These are phyloP conservation scores for Lichtheimia ramosa DNA, from an alignment of 371 early-diverging fungal genomes.

Conservation along the genomic window DNA sequence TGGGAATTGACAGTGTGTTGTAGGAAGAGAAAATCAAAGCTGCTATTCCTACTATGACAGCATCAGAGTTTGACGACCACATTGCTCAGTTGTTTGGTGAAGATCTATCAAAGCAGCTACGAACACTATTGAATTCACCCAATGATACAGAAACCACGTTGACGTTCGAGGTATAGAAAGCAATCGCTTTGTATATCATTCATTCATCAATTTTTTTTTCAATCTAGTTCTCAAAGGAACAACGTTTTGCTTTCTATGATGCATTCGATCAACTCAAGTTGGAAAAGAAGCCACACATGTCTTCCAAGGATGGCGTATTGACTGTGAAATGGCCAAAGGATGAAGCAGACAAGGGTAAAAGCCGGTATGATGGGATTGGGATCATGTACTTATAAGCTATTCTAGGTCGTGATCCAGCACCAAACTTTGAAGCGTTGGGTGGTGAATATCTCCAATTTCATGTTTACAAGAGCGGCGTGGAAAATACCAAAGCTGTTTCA, in stretches of 20 bases:
- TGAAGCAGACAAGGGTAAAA: constrained; percentile 10
- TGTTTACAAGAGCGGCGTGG: constrained; percentile 87
- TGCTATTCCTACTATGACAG: neutral
- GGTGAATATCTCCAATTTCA: constrained; percentile 83
- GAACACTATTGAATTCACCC: constrained; percentile 23
- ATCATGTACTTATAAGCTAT: neutral
- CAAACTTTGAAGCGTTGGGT: constrained; percentile 42
- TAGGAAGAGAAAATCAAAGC: neutral
- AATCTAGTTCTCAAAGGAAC: constrained; percentile 28
- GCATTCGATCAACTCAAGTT: constrained; percentile 25
- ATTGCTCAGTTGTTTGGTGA: constrained; percentile 19
- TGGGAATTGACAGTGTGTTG: too few relatives aligned
- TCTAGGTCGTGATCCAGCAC: neutral
- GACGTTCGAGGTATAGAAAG: constrained; percentile 12
- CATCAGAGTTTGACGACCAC: constrained; percentile 25
- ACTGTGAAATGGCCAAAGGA: constrained; percentile 32
- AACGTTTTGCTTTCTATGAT: constrained; percentile 27
- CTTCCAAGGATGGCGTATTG: constrained; percentile 25
- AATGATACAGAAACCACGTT: constrained; percentile 18
- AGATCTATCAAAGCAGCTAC: constrained; percentile 27
- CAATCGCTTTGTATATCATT: too few relatives aligned
- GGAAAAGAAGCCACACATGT: constrained; percentile 12
- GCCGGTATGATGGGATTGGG: neutral
- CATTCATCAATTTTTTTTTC: too few relatives aligned
- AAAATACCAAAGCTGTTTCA: constrained; percentile 84